Evolutionary conservation across 768 basidiomycete species (phyloP).

Genomic region (Asterophora parasitica): DNA sequence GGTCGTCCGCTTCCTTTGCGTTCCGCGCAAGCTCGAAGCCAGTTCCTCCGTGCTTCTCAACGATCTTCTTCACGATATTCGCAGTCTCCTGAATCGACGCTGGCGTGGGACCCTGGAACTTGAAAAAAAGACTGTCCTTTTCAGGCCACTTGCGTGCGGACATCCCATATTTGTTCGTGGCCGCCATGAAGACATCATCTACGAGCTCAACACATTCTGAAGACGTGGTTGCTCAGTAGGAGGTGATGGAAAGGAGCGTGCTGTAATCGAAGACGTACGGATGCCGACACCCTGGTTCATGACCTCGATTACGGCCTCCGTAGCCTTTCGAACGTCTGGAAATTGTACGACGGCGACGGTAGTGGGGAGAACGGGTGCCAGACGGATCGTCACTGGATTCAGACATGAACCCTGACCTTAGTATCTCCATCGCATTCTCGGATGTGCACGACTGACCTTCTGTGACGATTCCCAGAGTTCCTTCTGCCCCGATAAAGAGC

Average conservation of each 20-base stretch:
- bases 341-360: constrained; percentile 82
- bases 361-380: constrained; percentile 79
- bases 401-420: too few relatives aligned
- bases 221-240: too few relatives aligned
- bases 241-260: not conserved
- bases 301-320: constrained; percentile 69
- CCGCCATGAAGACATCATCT: constrained; percentile 65
- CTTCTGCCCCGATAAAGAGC: constrained; percentile 78
- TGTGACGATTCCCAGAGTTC: constrained; percentile 83
- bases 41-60: constrained; percentile 60
- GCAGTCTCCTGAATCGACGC: constrained; percentile 59
- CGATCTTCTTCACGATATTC: constrained; percentile 50
- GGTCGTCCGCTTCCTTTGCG: constrained; percentile 58
- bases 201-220: constrained; percentile 82
- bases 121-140: constrained; percentile 77
- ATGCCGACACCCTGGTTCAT: constrained; percentile 70
- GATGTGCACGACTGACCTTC: constrained; percentile 46
- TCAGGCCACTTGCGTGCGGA: constrained; percentile 55
- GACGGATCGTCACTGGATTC: constrained; percentile 65
- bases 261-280: constrained; percentile 42
- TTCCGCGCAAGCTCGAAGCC: constrained; percentile 61
- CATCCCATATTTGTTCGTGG: constrained; percentile 52
- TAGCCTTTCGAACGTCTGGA: constrained; percentile 67
- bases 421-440: not conserved
- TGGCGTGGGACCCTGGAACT: constrained; percentile 71